These are phyloP conservation scores for Melaleuca quinquenervia DNA, from an alignment of 345 rosid genomes.

Conservation along the genomic window DNA sequence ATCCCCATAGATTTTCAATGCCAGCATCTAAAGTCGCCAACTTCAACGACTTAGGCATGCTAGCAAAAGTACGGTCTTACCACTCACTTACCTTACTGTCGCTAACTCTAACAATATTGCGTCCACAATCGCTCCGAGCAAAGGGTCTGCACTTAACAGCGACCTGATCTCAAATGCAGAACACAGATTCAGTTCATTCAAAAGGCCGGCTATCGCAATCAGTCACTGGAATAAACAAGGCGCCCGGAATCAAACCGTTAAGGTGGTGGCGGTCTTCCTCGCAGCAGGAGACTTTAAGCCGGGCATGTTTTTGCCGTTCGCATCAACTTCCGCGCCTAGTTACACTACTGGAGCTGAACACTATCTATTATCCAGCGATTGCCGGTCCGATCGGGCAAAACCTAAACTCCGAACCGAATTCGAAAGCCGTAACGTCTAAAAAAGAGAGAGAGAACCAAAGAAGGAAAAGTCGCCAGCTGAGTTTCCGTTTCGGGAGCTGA, in stretches of 20 bases:
- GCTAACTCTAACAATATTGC: conserved; percentile 67
- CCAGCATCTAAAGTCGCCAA: neutral
- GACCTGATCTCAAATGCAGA: conserved; percentile 28
- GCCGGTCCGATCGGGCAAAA: neutral
- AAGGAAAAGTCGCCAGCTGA: neutral
- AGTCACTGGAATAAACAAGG: neutral
- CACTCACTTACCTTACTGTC: conserved; percentile 31
- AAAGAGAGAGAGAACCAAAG: neutral
- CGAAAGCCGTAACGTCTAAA: neutral
- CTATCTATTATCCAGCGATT: neutral
- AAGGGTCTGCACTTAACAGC: conserved; percentile 83
- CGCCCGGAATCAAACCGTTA: neutral
- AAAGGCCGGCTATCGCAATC: neutral
- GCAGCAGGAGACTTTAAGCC: conserved; percentile 1
- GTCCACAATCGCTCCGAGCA: conserved; percentile 48
- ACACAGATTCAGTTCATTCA: neutral
- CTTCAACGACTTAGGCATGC: neutral
- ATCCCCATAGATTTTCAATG: neutral
- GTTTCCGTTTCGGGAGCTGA: neutral
- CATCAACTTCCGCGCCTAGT: neutral
- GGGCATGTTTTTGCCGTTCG: neutral
- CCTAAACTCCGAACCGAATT: neutral
- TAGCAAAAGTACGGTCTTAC: neutral
- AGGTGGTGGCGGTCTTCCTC: conserved; percentile 1
- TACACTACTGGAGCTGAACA: neutral